Conservation (phyloP, 2,329 filamentous ascomycete species). For the Colletotrichum neosansevieriae region DNA sequence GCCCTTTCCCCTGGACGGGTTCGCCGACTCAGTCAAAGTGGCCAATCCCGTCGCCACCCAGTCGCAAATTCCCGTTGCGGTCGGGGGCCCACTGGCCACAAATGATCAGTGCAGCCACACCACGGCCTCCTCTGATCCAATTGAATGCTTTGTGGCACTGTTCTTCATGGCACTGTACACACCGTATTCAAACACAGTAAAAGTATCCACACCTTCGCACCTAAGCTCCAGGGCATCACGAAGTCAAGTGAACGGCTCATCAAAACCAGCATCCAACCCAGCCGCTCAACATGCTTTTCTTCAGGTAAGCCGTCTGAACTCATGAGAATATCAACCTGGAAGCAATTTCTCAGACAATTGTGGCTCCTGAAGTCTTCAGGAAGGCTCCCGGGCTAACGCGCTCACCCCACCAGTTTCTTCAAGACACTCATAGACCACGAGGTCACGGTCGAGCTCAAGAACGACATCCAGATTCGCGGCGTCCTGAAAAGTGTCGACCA, state of each 20-base stretch:
- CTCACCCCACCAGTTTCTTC: conserved; percentile 79
- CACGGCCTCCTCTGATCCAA: too few species aligned
- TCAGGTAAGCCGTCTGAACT: conserved; percentile 51
- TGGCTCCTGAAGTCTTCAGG: not conserved
- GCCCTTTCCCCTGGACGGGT: conserved; percentile 23
- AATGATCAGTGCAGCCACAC: too few species aligned
- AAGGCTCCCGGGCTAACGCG: conserved; percentile 11
- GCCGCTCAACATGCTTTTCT: conserved; percentile 57
- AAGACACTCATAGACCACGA: conserved; percentile 98
- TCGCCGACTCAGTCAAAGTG: conserved; percentile 15
- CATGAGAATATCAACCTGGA: not conserved
- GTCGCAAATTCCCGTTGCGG: not conserved
- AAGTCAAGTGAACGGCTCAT: conserved; percentile 29
- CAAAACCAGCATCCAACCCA: conserved; percentile 23
- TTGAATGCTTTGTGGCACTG: not conserved
- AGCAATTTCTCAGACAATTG: not conserved
- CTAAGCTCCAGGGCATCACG: conserved; percentile 30
- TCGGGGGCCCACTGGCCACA: conserved; percentile 8
- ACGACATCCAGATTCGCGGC: conserved; percentile 96
- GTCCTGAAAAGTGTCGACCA: conserved; percentile 98
- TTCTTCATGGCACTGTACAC: not conserved
- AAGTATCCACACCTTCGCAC: conserved; percentile 19
- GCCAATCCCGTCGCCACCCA: conserved; percentile 18
- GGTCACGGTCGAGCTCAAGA: conserved; percentile 99
- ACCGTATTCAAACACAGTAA: conserved; percentile 20